phyloP scores from a whole-genome alignment of 2,329 filamentous ascomycete species.

The Trichoderma gracile region DNA sequence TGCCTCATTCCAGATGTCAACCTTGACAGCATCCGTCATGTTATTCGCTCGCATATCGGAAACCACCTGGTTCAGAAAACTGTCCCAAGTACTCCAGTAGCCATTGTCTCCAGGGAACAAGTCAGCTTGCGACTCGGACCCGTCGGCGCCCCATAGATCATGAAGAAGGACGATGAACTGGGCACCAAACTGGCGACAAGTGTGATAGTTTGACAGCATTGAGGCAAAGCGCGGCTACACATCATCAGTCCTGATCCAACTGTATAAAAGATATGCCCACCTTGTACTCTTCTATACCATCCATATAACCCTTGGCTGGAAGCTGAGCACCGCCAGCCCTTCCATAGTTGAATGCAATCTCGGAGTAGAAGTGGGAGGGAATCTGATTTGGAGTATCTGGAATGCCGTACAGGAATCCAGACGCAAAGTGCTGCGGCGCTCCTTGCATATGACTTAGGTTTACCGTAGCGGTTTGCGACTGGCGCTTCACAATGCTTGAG shows the following conservation, averaged over 20 bases:
- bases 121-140: constrained; percentile 39
- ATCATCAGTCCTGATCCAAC: not conserved
- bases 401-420: constrained; percentile 23
- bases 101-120: constrained; percentile 51
- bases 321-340: constrained; percentile 21
- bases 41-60: constrained; percentile 42
- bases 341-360: constrained; percentile 20
- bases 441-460: constrained; percentile 19
- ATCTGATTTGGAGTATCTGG: constrained; percentile 21
- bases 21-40: constrained; percentile 41
- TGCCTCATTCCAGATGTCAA: constrained; percentile 58
- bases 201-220: constrained; percentile 48
- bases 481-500: not conserved
- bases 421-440: constrained; percentile 16
- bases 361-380: constrained; percentile 18
- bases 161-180: constrained; percentile 49
- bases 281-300: not conserved
- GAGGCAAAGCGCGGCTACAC: constrained; percentile 43
- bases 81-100: constrained; percentile 49
- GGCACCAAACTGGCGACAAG: constrained; percentile 41
- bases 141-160: constrained; percentile 52
- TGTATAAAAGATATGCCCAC: not conserved
- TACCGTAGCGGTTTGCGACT: constrained; percentile 1
- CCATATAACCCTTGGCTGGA: constrained; percentile 20
- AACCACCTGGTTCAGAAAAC: constrained; percentile 44